Percentiles rank a stretch among this genome's conserved stretches.
phyloP scores from a whole-genome alignment of 2,329 filamentous ascomycete genomes.

The Pestalotiopsis fici region DNA sequence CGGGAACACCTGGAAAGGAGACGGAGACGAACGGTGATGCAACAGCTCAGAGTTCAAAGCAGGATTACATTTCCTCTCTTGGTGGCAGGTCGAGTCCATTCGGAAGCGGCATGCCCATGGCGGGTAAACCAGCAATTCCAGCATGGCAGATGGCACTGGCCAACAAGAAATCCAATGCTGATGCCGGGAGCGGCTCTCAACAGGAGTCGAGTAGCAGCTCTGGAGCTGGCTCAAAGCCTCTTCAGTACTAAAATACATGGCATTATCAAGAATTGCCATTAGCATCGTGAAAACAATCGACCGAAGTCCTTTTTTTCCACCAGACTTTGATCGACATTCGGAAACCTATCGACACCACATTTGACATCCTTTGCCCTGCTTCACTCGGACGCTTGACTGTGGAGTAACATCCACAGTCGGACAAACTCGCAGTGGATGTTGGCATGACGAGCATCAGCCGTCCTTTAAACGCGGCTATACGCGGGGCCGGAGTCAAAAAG shows the following conservation, averaged over 20 bases:
- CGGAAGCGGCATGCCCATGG: constrained; percentile 43
- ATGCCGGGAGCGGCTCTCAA: constrained; percentile 15
- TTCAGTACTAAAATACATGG: background rate
- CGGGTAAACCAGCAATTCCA: constrained; percentile 69
- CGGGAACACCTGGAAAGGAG: constrained; percentile 20
- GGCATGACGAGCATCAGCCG: background rate
- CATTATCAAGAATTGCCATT: background rate
- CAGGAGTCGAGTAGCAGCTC: constrained; percentile 23
- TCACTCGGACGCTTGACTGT: background rate
- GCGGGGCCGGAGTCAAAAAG: background rate
- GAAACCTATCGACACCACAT: background rate
- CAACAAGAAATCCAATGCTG: constrained; percentile 40
- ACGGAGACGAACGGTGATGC: constrained; percentile 31
- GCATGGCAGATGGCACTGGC: constrained; percentile 78
- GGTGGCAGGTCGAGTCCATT: constrained; percentile 48
- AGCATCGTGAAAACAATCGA: background rate
- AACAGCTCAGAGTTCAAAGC: constrained; percentile 20
- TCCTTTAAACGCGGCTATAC: background rate
- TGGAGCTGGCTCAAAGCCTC: background rate
- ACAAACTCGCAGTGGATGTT: background rate
- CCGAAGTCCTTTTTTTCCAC: background rate
- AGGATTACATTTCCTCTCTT: constrained; percentile 34
- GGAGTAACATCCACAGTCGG: background rate
- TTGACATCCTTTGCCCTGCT: background rate
- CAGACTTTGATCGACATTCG: background rate